phyloP scores from a whole-genome alignment of 2,329 filamentous ascomycete genomes.

The Dactylellina drechsleri region DNA sequence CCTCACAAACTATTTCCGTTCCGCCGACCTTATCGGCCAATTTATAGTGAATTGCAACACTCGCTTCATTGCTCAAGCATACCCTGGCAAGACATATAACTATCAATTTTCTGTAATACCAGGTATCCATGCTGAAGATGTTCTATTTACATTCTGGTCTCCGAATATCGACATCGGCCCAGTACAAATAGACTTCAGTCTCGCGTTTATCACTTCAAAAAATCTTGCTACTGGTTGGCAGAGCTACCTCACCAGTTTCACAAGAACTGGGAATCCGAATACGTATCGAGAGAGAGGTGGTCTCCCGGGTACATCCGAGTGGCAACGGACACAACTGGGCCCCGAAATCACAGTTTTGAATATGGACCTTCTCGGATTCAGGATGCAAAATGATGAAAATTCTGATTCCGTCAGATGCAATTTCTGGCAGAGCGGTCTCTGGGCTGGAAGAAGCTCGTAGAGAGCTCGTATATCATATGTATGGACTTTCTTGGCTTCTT shows the following conservation, averaged over 20 bases:
- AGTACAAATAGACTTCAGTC: slow-evolving; percentile 60
- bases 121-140: slow-evolving; percentile 62
- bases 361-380: slow-evolving; percentile 55
- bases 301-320: slow-evolving; percentile 61
- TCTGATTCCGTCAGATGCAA: slow-evolving; percentile 55
- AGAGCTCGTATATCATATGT: not conserved
- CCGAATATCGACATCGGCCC: slow-evolving; percentile 59
- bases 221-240: slow-evolving; percentile 61
- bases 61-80: slow-evolving; percentile 61
- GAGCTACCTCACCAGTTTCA: slow-evolving; percentile 63
- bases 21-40: slow-evolving; percentile 55
- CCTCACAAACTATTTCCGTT: slow-evolving; percentile 54
- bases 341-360: slow-evolving; percentile 52
- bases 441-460: slow-evolving; percentile 52
- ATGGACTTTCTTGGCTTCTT: not conserved
- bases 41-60: slow-evolving; percentile 61
- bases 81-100: slow-evolving; percentile 61
- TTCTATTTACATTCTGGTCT: slow-evolving; percentile 63
- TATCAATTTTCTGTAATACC: slow-evolving; percentile 63
- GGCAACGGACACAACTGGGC: slow-evolving; percentile 58
- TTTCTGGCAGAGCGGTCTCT: slow-evolving; percentile 57
- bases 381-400: slow-evolving; percentile 50
- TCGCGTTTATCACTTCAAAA: slow-evolving; percentile 59
- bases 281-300: slow-evolving; percentile 59
- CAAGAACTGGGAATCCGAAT: slow-evolving; percentile 63